Conservation (phyloP, 1,284 basidiomycete species). For the Tilletia walkeri region DNA sequence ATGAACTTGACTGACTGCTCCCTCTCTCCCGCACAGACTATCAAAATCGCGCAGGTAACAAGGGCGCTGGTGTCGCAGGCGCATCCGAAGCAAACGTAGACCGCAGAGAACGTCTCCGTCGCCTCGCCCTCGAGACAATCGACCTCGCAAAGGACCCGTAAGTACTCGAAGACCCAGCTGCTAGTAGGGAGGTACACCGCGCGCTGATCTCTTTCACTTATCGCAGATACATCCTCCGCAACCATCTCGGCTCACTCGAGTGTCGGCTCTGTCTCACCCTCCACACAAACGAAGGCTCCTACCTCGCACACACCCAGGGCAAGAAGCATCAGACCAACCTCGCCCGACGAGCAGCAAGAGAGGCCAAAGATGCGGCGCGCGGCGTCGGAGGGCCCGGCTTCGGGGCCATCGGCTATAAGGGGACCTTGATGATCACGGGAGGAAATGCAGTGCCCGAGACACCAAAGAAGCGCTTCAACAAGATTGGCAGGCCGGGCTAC, state of each 20-base stretch:
- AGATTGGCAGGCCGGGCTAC: slow-evolving; percentile 94
- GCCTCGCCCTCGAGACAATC: slow-evolving; percentile 66
- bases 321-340: slow-evolving; percentile 99
- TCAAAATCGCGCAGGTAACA: slow-evolving; percentile 37
- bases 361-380: slow-evolving; percentile 72
- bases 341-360: slow-evolving; percentile 87
- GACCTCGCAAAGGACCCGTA: slow-evolving; percentile 39
- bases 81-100: slow-evolving; percentile 92
- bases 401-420: slow-evolving; percentile 17
- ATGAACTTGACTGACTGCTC: too few species aligned
- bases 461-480: slow-evolving; percentile 68
- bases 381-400: not conserved
- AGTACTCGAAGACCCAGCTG: not conserved
- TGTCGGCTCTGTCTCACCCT: slow-evolving; percentile 96
- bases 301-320: slow-evolving; percentile 97
- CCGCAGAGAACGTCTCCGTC: slow-evolving; percentile 86
- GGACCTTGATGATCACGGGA: slow-evolving; percentile 26
- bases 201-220: not conserved
- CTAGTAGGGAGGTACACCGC: too few species aligned
- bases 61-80: slow-evolving; percentile 62
- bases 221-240: slow-evolving; percentile 82
- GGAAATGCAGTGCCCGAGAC: slow-evolving; percentile 6
- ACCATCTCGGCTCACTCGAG: slow-evolving; percentile 93
- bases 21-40: too few species aligned
- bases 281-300: slow-evolving; percentile 98